A percentile compares a stretch with the other conserved stretches of the same genome.
phyloP scores from a whole-genome alignment of 2,329 filamentous ascomycete genomes.

The Didymella pomorum region DNA sequence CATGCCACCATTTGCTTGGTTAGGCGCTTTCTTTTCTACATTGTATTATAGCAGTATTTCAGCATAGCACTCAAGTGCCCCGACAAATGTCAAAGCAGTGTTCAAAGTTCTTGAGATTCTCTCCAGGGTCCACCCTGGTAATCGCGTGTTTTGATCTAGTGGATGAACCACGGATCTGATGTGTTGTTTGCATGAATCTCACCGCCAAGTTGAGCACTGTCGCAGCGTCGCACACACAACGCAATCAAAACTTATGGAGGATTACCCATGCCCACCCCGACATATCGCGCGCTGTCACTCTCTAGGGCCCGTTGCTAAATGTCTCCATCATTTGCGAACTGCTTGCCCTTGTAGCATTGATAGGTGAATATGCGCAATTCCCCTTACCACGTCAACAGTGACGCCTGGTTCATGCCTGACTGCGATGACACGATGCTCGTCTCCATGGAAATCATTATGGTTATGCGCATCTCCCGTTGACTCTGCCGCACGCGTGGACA shows the following conservation, averaged over 20 bases:
- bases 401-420: conserved; percentile 16
- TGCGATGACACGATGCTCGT: conserved; percentile 15
- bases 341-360: conserved; percentile 21
- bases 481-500: conserved; percentile 1
- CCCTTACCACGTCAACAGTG: conserved; percentile 15
- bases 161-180: conserved; percentile 20
- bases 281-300: conserved; percentile 7
- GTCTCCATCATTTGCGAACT: conserved; percentile 16
- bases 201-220: conserved; percentile 14
- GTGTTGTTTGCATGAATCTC: conserved; percentile 17
- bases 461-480: conserved; percentile 23
- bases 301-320: conserved; percentile 12
- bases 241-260: conserved; percentile 17
- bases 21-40: conserved; percentile 26
- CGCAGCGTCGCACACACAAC: conserved; percentile 13
- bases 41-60: conserved; percentile 41
- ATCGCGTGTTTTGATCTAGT: conserved; percentile 19
- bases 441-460: conserved; percentile 19
- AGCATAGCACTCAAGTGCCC: conserved; percentile 35
- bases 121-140: conserved; percentile 21
- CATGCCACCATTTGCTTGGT: conserved; percentile 11
- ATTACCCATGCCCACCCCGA: conserved; percentile 27
- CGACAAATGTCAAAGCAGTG: conserved; percentile 29
- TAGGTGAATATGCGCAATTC: neutral
- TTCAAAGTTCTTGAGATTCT: conserved; percentile 29